Evolutionary conservation across 2,329 filamentous ascomycete genomes (phyloP).

Genomic region (Phialocephala subalpina): DNA sequence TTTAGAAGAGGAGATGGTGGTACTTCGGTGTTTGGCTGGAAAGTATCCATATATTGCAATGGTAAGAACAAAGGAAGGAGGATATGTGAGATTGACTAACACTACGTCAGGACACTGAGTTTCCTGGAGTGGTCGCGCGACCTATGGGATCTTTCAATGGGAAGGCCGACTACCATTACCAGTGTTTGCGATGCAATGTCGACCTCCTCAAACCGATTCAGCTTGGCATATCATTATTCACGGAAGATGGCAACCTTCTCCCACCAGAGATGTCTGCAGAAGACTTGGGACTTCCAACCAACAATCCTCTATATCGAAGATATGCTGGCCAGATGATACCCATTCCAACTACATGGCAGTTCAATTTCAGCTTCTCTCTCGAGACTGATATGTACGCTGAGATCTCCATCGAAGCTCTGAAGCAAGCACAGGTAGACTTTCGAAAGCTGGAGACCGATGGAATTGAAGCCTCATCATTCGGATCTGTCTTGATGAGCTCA

Average conservation of each 20-base stretch:
- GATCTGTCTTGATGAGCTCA: constrained; percentile 87
- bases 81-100: constrained; percentile 33
- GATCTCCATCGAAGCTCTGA: constrained; percentile 89
- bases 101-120: constrained; percentile 84
- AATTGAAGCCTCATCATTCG: constrained; percentile 90
- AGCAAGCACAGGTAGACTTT: constrained; percentile 94
- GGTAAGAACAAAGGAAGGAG: constrained; percentile 63
- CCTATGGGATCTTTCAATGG: constrained; percentile 94
- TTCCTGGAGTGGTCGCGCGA: constrained; percentile 94
- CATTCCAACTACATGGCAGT: constrained; percentile 94
- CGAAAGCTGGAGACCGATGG: constrained; percentile 83
- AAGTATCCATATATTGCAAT: constrained; percentile 97
- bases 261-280: constrained; percentile 66
- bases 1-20: constrained; percentile 87
- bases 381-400: constrained; percentile 98
- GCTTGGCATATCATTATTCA: constrained; percentile 93
- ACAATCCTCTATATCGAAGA: constrained; percentile 50
- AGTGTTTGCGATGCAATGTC: constrained; percentile 95
- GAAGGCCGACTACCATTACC: constrained; percentile 98
- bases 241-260: constrained; percentile 86
- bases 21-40: constrained; percentile 83
- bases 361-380: constrained; percentile 97
- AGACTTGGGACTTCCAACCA: constrained; percentile 49
- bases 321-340: constrained; percentile 56
- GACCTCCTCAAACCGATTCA: constrained; percentile 98